A percentile compares a stretch with the other conserved stretches of the same genome.
Evolutionary conservation across 2,329 filamentous ascomycete species (phyloP).

Genomic region (Calonectria montana): DNA sequence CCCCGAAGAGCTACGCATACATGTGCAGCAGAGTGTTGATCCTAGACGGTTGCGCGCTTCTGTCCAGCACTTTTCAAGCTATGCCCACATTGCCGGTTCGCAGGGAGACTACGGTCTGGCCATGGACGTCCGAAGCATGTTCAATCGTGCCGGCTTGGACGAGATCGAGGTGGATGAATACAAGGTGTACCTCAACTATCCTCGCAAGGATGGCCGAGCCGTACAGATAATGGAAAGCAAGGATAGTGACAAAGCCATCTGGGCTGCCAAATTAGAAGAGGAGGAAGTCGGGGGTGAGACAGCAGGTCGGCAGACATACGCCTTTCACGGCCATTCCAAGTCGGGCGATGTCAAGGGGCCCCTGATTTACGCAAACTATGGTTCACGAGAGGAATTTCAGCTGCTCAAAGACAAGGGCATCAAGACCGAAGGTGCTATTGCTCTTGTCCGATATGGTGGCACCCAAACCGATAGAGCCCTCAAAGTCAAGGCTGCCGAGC

Average conservation of each 20-base stretch:
- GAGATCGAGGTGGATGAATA: conserved; percentile 82
- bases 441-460: conserved; percentile 84
- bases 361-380: conserved; percentile 92
- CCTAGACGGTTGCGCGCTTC: conserved; percentile 76
- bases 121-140: conserved; percentile 84
- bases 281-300: conserved; percentile 72
- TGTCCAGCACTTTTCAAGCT: conserved; percentile 81
- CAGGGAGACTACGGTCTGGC: conserved; percentile 90
- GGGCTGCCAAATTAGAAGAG: conserved; percentile 89
- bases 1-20: conserved; percentile 82
- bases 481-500: conserved; percentile 90
- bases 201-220: conserved; percentile 78
- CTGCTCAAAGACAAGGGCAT: conserved; percentile 77
- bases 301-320: conserved; percentile 75
- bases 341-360: conserved; percentile 87
- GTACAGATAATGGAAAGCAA: conserved; percentile 83
- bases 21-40: conserved; percentile 80
- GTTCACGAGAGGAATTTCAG: conserved; percentile 85
- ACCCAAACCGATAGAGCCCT: conserved; percentile 77
- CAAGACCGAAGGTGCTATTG: conserved; percentile 82
- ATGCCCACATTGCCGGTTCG: conserved; percentile 93
- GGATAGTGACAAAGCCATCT: conserved; percentile 66
- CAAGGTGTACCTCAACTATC: conserved; percentile 93
- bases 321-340: conserved; percentile 91
- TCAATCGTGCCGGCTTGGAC: conserved; percentile 78